Evolutionary conservation across 495 filamentous ascomycete genomes (phyloP).

Genomic region (Tuber aestivum): DNA sequence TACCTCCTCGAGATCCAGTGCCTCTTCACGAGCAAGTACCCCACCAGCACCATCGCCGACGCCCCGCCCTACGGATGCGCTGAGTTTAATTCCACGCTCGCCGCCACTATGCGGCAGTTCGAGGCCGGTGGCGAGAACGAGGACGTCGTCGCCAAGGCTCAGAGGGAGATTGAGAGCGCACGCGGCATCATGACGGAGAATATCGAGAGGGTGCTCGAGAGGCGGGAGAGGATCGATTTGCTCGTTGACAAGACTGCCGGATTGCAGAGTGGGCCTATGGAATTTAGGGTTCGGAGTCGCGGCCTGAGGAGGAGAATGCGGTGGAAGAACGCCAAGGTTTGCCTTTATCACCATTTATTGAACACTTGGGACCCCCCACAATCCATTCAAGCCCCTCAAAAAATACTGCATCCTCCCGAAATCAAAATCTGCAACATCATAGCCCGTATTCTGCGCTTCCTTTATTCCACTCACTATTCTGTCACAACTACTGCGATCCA

Average conservation of each 20-base stretch:
- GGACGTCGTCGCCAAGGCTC: conserved; percentile 77
- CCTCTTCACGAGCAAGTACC: conserved; percentile 71
- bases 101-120: conserved; percentile 72
- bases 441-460: background rate
- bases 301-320: conserved; percentile 90
- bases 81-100: conserved; percentile 74
- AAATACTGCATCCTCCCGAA: no score
- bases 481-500: background rate
- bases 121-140: conserved; percentile 56
- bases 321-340: conserved; percentile 95
- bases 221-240: conserved; percentile 90
- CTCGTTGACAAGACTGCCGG: conserved; percentile 96
- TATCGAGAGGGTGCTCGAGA: conserved; percentile 90
- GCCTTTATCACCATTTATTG: background rate
- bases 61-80: conserved; percentile 86
- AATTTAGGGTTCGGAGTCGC: conserved; percentile 47
- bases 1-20: conserved; percentile 86
- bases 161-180: conserved; percentile 86
- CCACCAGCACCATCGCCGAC: conserved; percentile 65
- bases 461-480: background rate
- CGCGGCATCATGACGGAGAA: conserved; percentile 97
- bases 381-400: no score
- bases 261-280: conserved; percentile 44
- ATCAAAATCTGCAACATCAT: no score
- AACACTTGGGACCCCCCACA: no score